Conservation (phyloP, 768 basidiomycete species). For the Suillus discolor region DNA sequence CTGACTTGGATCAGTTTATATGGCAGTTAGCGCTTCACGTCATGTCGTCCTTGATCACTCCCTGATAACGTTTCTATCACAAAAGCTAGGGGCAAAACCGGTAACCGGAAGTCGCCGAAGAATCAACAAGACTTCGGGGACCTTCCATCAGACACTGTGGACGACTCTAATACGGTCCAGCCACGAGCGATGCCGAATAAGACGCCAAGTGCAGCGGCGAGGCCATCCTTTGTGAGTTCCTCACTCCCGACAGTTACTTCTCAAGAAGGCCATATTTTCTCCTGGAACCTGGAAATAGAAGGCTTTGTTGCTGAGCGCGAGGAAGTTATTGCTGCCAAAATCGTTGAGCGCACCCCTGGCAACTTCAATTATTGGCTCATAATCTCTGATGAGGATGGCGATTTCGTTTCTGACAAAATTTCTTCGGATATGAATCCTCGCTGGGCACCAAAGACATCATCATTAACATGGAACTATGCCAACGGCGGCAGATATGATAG, state of each 20-base stretch:
- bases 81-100: slow-evolving; percentile 21
- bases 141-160: slow-evolving; percentile 8
- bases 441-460: slow-evolving; percentile 59
- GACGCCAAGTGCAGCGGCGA: slow-evolving; percentile 15
- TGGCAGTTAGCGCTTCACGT: slow-evolving; percentile 64
- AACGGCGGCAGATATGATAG: slow-evolving; percentile 61
- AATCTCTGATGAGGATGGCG: slow-evolving; percentile 51
- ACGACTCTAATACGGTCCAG: slow-evolving; percentile 14
- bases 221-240: slow-evolving; percentile 20
- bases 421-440: slow-evolving; percentile 71
- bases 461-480: slow-evolving; percentile 89
- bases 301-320: slow-evolving; percentile 50
- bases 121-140: slow-evolving; percentile 14
- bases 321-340: slow-evolving; percentile 54
- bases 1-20: slow-evolving; percentile 77
- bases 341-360: slow-evolving; percentile 47
- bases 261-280: slow-evolving; percentile 58
- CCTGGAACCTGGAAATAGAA: slow-evolving; percentile 56
- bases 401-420: slow-evolving; percentile 63
- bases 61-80: slow-evolving; percentile 17
- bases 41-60: slow-evolving; percentile 1
- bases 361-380: slow-evolving; percentile 62
- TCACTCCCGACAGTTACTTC: slow-evolving; percentile 33
- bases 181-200: slow-evolving; percentile 17
- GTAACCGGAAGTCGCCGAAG: slow-evolving; percentile 18